These are phyloP conservation scores for Solanum hybrid DNA, from an alignment of 305 asterid species.

Conservation along the genomic window DNA sequence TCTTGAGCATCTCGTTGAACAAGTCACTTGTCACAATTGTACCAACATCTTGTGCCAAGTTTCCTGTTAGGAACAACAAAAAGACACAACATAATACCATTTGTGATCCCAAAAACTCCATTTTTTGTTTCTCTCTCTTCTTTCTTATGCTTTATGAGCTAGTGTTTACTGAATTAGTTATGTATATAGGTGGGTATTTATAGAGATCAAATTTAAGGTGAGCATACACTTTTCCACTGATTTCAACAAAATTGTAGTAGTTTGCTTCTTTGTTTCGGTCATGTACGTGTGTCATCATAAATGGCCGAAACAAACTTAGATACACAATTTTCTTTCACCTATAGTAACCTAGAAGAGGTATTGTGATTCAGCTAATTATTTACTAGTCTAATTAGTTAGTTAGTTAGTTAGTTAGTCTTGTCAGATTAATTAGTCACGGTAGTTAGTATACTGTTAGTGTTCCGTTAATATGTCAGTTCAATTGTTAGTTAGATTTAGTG, in stretches of 20 bases:
- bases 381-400: too few relatives aligned
- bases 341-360: not conserved
- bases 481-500: too few relatives aligned
- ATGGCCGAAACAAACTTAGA: not conserved
- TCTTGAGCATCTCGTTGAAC: conserved; percentile 16
- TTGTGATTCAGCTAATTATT: too few relatives aligned
- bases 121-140: not conserved
- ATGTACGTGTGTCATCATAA: not conserved
- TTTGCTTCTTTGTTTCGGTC: not conserved
- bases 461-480: too few relatives aligned
- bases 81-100: not conserved
- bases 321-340: not conserved
- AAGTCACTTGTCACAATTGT: conserved; percentile 7
- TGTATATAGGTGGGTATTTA: not conserved
- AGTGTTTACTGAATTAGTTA: not conserved
- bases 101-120: not conserved
- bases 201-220: not conserved
- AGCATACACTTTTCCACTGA: not conserved
- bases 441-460: too few relatives aligned
- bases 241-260: not conserved
- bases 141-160: not conserved
- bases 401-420: too few relatives aligned
- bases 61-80: not conserved
- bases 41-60: not conserved
- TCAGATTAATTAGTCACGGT: too few relatives aligned